Base-by-base conservation (phyloP, 345 rosid genomes). In the Cardamine resedifolia region DNA sequence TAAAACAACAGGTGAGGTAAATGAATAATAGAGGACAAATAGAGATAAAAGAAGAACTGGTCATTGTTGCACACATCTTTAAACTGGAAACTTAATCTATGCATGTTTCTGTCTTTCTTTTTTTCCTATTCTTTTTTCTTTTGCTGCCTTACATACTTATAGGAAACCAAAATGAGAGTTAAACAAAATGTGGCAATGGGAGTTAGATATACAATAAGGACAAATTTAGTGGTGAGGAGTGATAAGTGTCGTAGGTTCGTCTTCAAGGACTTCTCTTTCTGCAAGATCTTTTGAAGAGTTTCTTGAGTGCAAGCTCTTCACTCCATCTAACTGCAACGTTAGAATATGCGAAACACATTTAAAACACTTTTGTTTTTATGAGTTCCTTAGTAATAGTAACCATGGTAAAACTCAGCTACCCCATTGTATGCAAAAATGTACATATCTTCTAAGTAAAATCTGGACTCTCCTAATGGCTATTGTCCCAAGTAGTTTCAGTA, bases 261-360 rank as follows among this genome's bases (percentile, higher is more conserved):
- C 73, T 58, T 66, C 55, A 49, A 27, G 47, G 48, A 12, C 56
- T 3, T 45, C 58, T 51, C 7, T 38, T 19, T 66, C 67, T 18
- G 9, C 72, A 27, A 36, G 64, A 3, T 68, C 74, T 52, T 75
- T 75, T 0, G 69, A 68, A 68, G 69, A 52, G 64, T 75, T 75
- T 41, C 19, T 20, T 33, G 79, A 68, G 33, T 75, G 79, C 70
- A 75, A 61, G 11, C 41, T 75, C 74, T 75, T 75, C 58, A 68
- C 10, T 61, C 41, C 78, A 51, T 68, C 68, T 58, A 75, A 33
- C 74, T 68, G 73, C 73, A 51, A 60, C 47, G 59, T 43, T 4
- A 44, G 5, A 28, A 38, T 11, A 43, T 27, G 11, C 12, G 6
- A 49, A 50, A 9, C 39, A 62, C 24, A n/a, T 51, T 18, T 24